Evolutionary conservation across 2,329 filamentous ascomycete species (phyloP).

Genomic region (Penicillium expansum): DNA sequence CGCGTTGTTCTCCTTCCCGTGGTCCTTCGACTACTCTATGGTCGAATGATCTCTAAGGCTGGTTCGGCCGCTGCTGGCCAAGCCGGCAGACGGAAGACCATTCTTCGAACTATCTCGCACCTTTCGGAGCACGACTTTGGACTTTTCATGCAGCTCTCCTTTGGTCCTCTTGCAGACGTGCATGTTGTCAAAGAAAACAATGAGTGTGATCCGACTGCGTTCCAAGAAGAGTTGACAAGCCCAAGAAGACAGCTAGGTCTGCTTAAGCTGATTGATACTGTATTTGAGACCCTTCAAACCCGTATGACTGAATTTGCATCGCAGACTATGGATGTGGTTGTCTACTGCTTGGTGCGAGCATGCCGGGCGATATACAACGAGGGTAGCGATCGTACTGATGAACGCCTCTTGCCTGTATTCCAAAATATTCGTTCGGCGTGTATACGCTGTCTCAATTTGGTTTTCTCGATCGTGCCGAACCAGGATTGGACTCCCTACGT

Average conservation of each 20-base stretch:
- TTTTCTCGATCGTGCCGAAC: slow-evolving; percentile 70
- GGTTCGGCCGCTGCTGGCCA: slow-evolving; percentile 65
- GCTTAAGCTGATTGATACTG: slow-evolving; percentile 83
- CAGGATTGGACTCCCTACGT: slow-evolving; percentile 73
- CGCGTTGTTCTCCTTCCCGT: slow-evolving; percentile 75
- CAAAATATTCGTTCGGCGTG: slow-evolving; percentile 57
- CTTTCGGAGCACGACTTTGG: slow-evolving; percentile 71
- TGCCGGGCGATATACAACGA: slow-evolving; percentile 52
- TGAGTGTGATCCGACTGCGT: slow-evolving; percentile 50
- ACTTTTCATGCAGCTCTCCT: slow-evolving; percentile 78
- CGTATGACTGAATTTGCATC: slow-evolving; percentile 67
- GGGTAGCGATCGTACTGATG: slow-evolving; percentile 31
- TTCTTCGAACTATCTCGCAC: slow-evolving; percentile 75
- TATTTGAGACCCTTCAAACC: slow-evolving; percentile 79
- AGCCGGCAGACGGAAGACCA: slow-evolving; percentile 69
- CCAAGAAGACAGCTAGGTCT: slow-evolving; percentile 83
- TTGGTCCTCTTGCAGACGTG: slow-evolving; percentile 66
- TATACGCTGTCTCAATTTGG: slow-evolving; percentile 75
- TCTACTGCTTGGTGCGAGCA: slow-evolving; percentile 76
- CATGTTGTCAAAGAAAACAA: slow-evolving; percentile 54
- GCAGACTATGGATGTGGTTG: slow-evolving; percentile 69
- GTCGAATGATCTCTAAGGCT: slow-evolving; percentile 79
- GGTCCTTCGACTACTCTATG: slow-evolving; percentile 82
- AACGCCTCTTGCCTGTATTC: slow-evolving; percentile 32
- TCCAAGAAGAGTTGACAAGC: slow-evolving; percentile 60